These are phyloP conservation scores for Trypanosoma mega DNA, from an alignment of 208 protist species.

Conservation along the genomic window DNA sequence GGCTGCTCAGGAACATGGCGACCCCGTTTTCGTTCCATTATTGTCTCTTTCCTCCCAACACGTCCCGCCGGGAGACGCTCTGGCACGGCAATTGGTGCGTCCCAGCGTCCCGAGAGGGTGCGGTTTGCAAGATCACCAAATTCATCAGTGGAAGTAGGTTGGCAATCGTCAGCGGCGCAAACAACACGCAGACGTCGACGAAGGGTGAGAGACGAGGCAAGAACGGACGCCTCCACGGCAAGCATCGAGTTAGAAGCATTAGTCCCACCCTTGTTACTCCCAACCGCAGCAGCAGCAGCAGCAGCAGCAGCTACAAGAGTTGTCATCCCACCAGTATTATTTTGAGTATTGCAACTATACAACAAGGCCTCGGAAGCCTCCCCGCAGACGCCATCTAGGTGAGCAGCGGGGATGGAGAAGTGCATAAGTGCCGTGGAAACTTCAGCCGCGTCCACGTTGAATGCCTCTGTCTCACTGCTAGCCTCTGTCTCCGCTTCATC, in stretches of 20 bases:
- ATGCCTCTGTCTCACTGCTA: slow-evolving; percentile 14
- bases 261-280: not conserved
- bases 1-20: no score
- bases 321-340: not conserved
- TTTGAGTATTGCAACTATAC: not conserved
- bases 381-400: slow-evolving; percentile 18
- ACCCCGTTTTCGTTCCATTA: no score
- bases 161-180: no score
- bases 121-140: no score
- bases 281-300: not conserved
- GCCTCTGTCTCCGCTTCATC: not conserved
- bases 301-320: not conserved
- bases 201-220: no score
- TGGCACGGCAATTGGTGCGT: not conserved
- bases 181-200: no score
- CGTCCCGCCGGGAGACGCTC: no score
- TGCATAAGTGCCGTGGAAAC: slow-evolving; percentile 37
- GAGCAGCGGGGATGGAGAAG: slow-evolving; percentile 33
- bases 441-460: slow-evolving; percentile 14
- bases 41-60: no score
- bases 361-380: slow-evolving; percentile 23
- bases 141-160: no score
- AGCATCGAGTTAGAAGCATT: no score
- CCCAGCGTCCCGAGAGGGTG: no score
- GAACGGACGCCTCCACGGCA: no score